Base-by-base conservation (phyloP, 225 moss, liverwort and hornwort genomes). In the Sphagnum contortum region DNA sequence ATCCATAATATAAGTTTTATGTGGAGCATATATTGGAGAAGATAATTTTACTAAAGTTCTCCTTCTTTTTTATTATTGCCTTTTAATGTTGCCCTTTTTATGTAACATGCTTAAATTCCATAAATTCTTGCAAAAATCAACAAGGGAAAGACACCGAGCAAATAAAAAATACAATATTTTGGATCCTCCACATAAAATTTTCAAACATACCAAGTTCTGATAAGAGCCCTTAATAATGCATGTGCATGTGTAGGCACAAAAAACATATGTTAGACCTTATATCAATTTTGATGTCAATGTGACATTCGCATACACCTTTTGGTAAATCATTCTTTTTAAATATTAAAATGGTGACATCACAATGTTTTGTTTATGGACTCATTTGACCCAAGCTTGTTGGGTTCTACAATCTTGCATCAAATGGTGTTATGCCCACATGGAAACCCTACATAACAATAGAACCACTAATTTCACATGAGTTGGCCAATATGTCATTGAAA, bases 101-200 rank as follows among this genome's bases (percentile, higher is more conserved):
- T 12, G 59, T 86, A 51, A 68, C 81, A 59, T 63, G 78, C 74
- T 83, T 94, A 12, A 70, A 91, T 55, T 94, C 87, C 72, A 77
- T 62, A 75, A 90, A 88, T 61, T 79, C 90, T 88, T 94, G 0
- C 0, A 48, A 47, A 11, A 48, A 52, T 5, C 51, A 5, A 52
- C n/a, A n/a, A n/a, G n/a, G n/a, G n/a, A n/a, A n/a, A n/a, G n/a
- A 52, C 3, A 55, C 59, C 45, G 5, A 60, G n/a, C 59, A 60
- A 60, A 12, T 60, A 4, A 60, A 6, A 56, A 56, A 56, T 8
- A 56, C 10, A 56, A 56, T 56, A 8, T 8, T 10, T 56, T 56
- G 10, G n/a, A n/a, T n/a, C 55, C 10, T 10, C 55, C 55, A 56
- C 10, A 56, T 8, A 56, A 56, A n/a, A n/a, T n/a, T n/a, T n/a